Evolutionary conservation across 345 rosid species (phyloP), one percentile per base, ranked within the genome.

Genomic region (Brassica cretica): DNA sequence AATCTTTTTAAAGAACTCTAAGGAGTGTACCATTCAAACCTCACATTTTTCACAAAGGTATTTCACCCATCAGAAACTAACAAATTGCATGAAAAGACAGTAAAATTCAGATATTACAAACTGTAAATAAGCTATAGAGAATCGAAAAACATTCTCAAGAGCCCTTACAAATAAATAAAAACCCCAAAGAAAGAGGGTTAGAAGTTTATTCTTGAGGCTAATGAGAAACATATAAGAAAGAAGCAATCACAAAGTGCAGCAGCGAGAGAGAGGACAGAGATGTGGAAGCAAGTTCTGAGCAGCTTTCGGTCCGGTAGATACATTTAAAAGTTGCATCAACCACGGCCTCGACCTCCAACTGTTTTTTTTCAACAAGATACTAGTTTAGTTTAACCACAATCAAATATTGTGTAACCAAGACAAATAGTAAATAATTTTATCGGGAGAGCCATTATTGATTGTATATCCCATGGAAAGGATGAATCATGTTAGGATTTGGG

Each of bases 271-370:
- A 25, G 27, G 3, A 25, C 27, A 25, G 27, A 25, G 41, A 68
- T n/a, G 27, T 46, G 70, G 30, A 46, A 14, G 46, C 16, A 46
- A 51, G 25, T 53, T 53, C 63, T 29, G 1, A 11, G 30, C 64
- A 32, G 73, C 64, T 16, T 16, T 55, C 64, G 32, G 18, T 70
- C 64, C 46, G 49, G 73, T 69, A 53, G 29, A 69, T 2, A 30
- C 63, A 51, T 30, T 11, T 29, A 53, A 65, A 49, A 25, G 56
- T 69, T 46, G 39, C 2, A 62, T 62, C 39, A 62, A 27, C 66
- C 66, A 27, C 66, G 66, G 66, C 37, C 66, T 62, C 66, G 66
- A 27, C 66, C 66, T 62, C 66, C 66, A 29, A 29, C 66, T 62
- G 37, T 27, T 56, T 27, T 21, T 24, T 58, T 27, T 27, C 14